Conservation (phyloP, 106 monocot species). For the Dendrobium chrysotoxum region DNA sequence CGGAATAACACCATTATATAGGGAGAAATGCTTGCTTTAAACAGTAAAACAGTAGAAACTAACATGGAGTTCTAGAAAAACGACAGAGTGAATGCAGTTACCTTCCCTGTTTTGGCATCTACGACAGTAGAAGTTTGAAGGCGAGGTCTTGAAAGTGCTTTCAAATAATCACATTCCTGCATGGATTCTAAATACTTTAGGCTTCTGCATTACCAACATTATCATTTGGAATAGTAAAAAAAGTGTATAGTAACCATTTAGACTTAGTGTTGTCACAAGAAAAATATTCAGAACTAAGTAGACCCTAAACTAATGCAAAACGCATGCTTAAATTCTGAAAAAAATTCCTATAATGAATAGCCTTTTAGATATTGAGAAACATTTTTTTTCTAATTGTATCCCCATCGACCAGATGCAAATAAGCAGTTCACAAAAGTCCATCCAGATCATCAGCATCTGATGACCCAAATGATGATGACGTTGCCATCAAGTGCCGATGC, state of each 20-base stretch:
- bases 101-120: constrained; percentile 85
- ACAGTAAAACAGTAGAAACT: not conserved
- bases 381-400: not conserved
- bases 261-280: not conserved
- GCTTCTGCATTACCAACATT: not conserved
- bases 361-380: not conserved
- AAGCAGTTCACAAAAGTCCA: not conserved
- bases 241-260: not conserved
- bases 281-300: not conserved
- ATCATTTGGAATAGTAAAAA: not conserved
- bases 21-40: not conserved
- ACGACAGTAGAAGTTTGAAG: constrained; percentile 83
- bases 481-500: not conserved
- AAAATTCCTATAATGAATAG: not conserved
- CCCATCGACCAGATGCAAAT: not conserved
- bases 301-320: not conserved
- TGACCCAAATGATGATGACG: not conserved
- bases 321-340: not conserved
- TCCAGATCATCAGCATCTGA: not conserved
- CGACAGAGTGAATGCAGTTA: constrained; percentile 11
- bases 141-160: constrained; percentile 67
- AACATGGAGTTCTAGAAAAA: not conserved
- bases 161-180: constrained; percentile 90
- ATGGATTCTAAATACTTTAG: constrained; percentile 2
- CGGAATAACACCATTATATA: not conserved